Conservation (phyloP, 164 flowering plant species). For the Tinospora cordifolia region DNA sequence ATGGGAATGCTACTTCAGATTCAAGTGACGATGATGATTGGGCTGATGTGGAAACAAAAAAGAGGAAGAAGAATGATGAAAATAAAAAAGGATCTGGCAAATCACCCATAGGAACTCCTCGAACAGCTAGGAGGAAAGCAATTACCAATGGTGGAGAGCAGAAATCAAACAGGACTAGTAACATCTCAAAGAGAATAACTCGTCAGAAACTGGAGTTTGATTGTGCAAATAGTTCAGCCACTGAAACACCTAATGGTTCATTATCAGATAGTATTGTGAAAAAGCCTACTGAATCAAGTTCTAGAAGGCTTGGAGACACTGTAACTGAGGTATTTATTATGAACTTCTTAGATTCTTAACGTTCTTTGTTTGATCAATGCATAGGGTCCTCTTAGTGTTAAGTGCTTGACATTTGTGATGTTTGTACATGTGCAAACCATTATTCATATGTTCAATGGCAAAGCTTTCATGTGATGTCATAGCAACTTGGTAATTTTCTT, state of each 20-base stretch:
- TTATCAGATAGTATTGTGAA: constrained; percentile 22
- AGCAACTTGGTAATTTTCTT: not conserved
- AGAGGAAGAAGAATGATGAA: constrained; percentile 22
- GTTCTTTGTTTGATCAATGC: not conserved
- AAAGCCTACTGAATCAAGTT: constrained; percentile 20
- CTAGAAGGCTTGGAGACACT: constrained; percentile 42
- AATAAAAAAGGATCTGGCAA: constrained; percentile 11
- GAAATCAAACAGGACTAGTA: constrained; percentile 15
- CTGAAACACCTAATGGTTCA: constrained; percentile 16
- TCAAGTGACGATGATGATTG: constrained; percentile 88
- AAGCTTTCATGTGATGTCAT: not conserved
- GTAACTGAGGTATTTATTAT: constrained; percentile 48
- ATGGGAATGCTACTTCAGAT: constrained; percentile 47
- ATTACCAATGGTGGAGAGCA: constrained; percentile 1
- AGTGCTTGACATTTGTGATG: not conserved
- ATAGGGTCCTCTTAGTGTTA: not conserved
- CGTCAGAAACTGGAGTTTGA: constrained; percentile 19
- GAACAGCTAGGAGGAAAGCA: constrained; percentile 6
- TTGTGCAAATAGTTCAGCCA: constrained; percentile 20
- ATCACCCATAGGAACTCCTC: constrained; percentile 19
- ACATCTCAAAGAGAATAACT: constrained; percentile 21
- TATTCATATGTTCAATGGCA: not conserved
- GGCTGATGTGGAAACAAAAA: constrained; percentile 29
- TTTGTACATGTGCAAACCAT: not conserved
- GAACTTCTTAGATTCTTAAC: not conserved